A percentile compares a stretch with the other conserved stretches of the same genome.
Evolutionary conservation across 2,329 filamentous ascomycete species (phyloP).

Genomic region (Microcera coccophila): DNA sequence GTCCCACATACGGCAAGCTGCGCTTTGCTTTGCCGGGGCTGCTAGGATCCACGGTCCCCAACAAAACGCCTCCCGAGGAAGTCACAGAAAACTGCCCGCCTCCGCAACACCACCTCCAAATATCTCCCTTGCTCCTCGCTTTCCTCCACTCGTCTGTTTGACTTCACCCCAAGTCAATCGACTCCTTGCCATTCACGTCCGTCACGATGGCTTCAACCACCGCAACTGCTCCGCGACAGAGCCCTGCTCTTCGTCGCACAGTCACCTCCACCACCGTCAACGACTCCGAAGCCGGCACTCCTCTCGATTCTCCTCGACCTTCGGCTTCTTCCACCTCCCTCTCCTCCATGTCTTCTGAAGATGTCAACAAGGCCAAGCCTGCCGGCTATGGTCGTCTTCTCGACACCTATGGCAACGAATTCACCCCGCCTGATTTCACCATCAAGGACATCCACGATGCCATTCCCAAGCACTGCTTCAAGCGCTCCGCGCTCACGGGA

Average conservation of each 20-base stretch:
- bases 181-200: constrained; percentile 8
- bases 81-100: no score
- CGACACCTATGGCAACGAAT: constrained; percentile 93
- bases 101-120: no score
- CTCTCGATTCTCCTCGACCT: constrained; percentile 55
- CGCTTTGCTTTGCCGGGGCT: constrained; percentile 4
- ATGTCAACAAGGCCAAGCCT: constrained; percentile 33
- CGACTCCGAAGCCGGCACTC: constrained; percentile 52
- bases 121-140: constrained; percentile 1
- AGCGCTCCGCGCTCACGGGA: constrained; percentile 73
- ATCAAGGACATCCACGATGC: constrained; percentile 97
- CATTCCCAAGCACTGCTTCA: constrained; percentile 95
- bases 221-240: constrained; percentile 39
- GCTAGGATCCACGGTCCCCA: constrained; percentile 24
- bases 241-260: constrained; percentile 47
- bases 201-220: constrained; percentile 45
- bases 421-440: constrained; percentile 89
- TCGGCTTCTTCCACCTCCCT: constrained; percentile 85
- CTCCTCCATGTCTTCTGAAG: constrained; percentile 76
- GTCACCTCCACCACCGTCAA: constrained; percentile 46
- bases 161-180: constrained; percentile 19
- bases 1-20: background rate
- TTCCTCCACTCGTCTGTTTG: constrained; percentile 6
- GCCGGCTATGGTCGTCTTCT: constrained; percentile 61
- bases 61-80: constrained; percentile 26